Percentiles rank a stretch among this genome's conserved stretches.
These are phyloP conservation scores for Nitzschia sp. DNA, from an alignment of 108 stramenopile species.

Conservation along the genomic window DNA sequence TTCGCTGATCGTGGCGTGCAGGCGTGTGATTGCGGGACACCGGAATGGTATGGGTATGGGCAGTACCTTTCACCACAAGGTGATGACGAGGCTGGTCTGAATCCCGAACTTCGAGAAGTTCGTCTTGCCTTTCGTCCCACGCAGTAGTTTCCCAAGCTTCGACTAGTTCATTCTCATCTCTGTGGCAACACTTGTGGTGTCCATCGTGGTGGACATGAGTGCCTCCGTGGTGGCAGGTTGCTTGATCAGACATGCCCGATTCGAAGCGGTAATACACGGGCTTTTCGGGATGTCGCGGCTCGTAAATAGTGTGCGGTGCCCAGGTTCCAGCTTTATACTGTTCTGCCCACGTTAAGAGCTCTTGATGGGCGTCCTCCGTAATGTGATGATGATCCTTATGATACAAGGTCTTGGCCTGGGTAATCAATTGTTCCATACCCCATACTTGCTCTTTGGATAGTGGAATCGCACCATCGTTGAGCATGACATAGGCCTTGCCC, in stretches of 20 bases:
- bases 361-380: neutral
- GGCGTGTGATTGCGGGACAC: neutral
- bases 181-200: conserved; percentile 13
- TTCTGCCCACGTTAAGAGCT: conserved; percentile 9
- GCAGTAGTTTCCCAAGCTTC: conserved; percentile 1
- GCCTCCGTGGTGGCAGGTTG: conserved; percentile 16
- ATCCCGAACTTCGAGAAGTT: neutral
- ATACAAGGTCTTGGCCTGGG: conserved; percentile 13
- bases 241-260: conserved; percentile 18
- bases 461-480: neutral
- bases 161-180: neutral
- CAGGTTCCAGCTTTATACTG: conserved; percentile 20
- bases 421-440: conserved; percentile 17
- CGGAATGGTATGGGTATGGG: neutral
- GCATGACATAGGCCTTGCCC: conserved; percentile 22
- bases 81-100: neutral
- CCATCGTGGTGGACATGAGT: conserved; percentile 16
- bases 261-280: conserved; percentile 3
- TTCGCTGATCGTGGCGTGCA: neutral
- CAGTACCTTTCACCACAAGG: neutral
- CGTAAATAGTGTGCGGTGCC: conserved; percentile 20
- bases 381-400: neutral
- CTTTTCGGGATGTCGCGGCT: neutral
- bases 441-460: conserved; percentile 11
- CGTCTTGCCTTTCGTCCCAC: neutral